A percentile compares a stretch with the other conserved stretches of the same genome.
Conservation (phyloP, 176 grass and related monocot species). For the Oryza rufipogon region DNA sequence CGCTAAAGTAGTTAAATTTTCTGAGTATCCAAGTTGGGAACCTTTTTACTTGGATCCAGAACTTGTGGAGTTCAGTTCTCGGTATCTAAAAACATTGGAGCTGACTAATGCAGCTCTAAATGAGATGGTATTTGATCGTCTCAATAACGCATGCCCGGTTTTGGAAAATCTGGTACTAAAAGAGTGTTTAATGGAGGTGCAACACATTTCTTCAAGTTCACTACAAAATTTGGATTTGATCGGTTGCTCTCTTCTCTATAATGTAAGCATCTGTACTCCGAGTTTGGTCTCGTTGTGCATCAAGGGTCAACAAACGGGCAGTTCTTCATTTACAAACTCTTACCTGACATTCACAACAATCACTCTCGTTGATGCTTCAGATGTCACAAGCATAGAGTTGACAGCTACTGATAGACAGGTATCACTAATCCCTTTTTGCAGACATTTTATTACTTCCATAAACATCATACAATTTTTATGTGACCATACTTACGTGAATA, state of each 20-base stretch:
- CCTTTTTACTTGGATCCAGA: not conserved
- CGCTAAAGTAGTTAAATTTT: not conserved
- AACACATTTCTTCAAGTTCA: not conserved
- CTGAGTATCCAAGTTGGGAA: not conserved
- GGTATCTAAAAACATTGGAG: not conserved
- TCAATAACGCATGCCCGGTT: not conserved
- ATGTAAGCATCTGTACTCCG: constrained; percentile 2
- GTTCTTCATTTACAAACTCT: not conserved
- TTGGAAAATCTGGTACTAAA: constrained; percentile 1
- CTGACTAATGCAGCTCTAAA: not conserved
- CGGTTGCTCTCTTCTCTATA: not conserved
- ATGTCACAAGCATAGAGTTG: not conserved
- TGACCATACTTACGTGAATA: not conserved
- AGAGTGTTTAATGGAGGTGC: not conserved
- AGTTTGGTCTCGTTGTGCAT: not conserved
- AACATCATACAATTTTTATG: not conserved
- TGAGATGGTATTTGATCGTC: not conserved
- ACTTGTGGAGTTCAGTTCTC: not conserved
- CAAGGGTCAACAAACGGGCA: not conserved
- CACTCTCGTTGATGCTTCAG: not conserved
- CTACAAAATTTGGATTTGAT: constrained; percentile 15
- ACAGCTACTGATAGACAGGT: not conserved
- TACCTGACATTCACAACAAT: not conserved
- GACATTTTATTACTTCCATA: not conserved
- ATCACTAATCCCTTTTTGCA: not conserved